Base-by-base conservation (phyloP, 2,329 filamentous ascomycete species). In the Nigrospora oryzae region DNA sequence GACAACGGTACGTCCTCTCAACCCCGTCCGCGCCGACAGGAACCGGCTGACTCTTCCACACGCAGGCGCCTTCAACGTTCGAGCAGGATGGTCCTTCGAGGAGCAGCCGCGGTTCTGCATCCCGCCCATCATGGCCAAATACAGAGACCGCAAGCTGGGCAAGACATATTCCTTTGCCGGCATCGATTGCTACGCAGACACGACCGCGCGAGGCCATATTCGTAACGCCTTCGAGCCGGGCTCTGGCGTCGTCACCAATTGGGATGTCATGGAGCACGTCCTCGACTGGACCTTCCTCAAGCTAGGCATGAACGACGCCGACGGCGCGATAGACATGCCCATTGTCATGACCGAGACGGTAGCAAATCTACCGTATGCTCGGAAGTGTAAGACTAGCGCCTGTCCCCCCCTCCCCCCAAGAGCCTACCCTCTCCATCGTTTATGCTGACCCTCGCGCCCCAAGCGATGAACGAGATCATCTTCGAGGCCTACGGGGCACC, bases 61-160 rank as follows among this genome's bases (percentile, higher is more conserved):
- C 43, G 39, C 55, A 95, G 90, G 93, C 53, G 93, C 91, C 19
- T 94, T 86, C 43, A 74, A 83, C 31, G 81, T 96, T 48, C 89
- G 94, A 65, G 91, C 91, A 43, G 93, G 93, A 52, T 98, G 91
- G 90, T 95, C 90, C 8, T 95, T 95, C 60, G 91, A 97, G 58
- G 71, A 81, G 50, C 71, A 73, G n/a, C 93, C 93, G 2, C 81
- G 88, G 51, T 73, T 97, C 45, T 77, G 78, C 49, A 75, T 95
- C 34, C 87, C 90, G 2, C 91, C 93, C 12, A 86, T 96, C 53
- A 94, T 94, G 81, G 85, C 93, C 51, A 89, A 91, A 58, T 98
- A 95, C 65, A 84, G 90, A 60, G 93, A 98, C 63, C 85, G 93
- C 56, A 98, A 97, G 64, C 71, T 94, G 40, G 87, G 86, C 60